Conservation (phyloP, 208 protist species). For the Crithidia bombi region DNA sequence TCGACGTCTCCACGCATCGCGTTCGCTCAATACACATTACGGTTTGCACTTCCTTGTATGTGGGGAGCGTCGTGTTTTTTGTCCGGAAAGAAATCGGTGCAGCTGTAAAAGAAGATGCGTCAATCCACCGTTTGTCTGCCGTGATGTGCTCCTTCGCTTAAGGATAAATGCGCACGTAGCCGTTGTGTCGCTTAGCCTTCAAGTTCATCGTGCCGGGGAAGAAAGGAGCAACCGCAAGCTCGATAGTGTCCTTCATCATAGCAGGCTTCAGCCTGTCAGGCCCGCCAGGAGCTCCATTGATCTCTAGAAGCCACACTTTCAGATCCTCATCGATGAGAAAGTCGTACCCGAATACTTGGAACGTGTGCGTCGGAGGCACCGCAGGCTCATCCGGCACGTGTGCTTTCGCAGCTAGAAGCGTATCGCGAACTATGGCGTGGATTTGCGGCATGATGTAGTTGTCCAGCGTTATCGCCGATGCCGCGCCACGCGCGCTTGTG, state of each 20-base stretch:
- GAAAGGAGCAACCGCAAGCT: constrained; percentile 59
- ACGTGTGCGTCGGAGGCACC: constrained; percentile 63
- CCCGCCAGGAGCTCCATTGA: constrained; percentile 87
- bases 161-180: constrained; percentile 65
- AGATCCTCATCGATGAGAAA: constrained; percentile 84
- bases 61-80: too few species aligned
- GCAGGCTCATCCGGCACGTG: constrained; percentile 49
- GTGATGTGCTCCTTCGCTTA: constrained; percentile 4
- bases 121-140: too few species aligned
- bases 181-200: constrained; percentile 39
- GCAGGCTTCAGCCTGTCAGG: constrained; percentile 55
- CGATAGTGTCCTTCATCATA: constrained; percentile 81
- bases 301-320: constrained; percentile 83
- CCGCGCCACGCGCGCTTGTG: constrained; percentile 2
- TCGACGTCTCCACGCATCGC: too few species aligned
- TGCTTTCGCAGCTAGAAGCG: constrained; percentile 49
- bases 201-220: constrained; percentile 58
- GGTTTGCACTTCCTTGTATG: too few species aligned
- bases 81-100: too few species aligned
- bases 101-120: too few species aligned
- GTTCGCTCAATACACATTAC: too few species aligned
- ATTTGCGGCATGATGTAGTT: constrained; percentile 76
- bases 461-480: constrained; percentile 42
- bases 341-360: constrained; percentile 93
- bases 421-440: constrained; percentile 71